phyloP scores from a whole-genome alignment of 148 eudicot genomes.

The Vaccinium macrocarpon region DNA sequence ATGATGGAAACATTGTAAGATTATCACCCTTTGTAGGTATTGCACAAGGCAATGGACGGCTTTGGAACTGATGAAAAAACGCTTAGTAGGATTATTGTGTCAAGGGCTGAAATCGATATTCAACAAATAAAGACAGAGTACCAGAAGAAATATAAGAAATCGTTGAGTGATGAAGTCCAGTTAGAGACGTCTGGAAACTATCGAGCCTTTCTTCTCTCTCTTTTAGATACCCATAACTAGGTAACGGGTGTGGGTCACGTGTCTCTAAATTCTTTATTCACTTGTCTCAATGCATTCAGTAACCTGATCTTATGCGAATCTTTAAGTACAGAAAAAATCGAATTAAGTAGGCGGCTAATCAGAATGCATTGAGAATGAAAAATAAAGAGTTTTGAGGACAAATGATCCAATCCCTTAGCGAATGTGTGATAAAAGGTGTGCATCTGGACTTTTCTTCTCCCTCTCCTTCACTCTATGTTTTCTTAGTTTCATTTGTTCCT shows the following conservation, averaged over 20 bases:
- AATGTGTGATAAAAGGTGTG: neutral
- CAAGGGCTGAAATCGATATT: slow-evolving; percentile 81
- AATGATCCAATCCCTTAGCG: neutral
- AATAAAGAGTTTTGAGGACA: neutral
- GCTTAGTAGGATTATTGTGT: slow-evolving; percentile 67
- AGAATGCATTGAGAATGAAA: neutral
- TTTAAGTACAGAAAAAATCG: neutral
- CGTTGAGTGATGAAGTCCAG: slow-evolving; percentile 66
- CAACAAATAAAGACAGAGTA: slow-evolving; percentile 77
- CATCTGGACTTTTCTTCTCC: too few species aligned
- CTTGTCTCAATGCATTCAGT: neutral
- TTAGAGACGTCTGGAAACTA: slow-evolving; percentile 77
- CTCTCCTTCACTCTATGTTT: too few species aligned
- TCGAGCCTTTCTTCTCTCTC: slow-evolving; percentile 66
- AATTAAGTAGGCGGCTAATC: neutral
- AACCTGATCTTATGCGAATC: neutral
- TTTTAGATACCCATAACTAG: slow-evolving; percentile 51
- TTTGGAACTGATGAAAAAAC: slow-evolving; percentile 74
- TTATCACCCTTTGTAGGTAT: slow-evolving; percentile 34
- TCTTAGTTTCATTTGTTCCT: too few species aligned
- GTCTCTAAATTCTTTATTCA: neutral
- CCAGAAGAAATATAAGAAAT: slow-evolving; percentile 48
- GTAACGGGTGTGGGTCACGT: neutral
- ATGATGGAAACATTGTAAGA: neutral
- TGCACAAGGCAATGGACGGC: slow-evolving; percentile 80